Evolutionary conservation across 768 basidiomycete species (phyloP).

Genomic region (Mycena belliarum): DNA sequence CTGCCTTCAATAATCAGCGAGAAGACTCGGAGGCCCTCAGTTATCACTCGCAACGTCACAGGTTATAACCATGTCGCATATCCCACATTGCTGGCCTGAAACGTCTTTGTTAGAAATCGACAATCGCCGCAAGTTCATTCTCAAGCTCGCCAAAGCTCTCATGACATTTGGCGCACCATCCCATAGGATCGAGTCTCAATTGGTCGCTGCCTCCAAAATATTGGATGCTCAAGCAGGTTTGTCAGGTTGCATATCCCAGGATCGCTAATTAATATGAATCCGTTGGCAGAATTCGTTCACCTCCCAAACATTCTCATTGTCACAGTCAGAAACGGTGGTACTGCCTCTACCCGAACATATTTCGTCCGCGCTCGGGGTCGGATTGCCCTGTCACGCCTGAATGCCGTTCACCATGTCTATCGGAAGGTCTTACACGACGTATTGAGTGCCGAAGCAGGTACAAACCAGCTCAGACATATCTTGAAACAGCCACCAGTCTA

Average conservation of each 20-base stretch:
- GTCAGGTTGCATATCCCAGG: slow-evolving; percentile 8
- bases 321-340: slow-evolving; percentile 77
- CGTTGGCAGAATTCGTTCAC: slow-evolving; percentile 72
- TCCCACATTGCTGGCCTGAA: neutral
- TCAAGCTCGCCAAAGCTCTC: slow-evolving; percentile 84
- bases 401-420: slow-evolving; percentile 82
- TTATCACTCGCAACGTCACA: slow-evolving; percentile 41
- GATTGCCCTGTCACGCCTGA: slow-evolving; percentile 79
- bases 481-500: slow-evolving; percentile 70
- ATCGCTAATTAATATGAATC: neutral
- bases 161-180: slow-evolving; percentile 94
- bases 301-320: slow-evolving; percentile 78
- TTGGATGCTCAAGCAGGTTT: slow-evolving; percentile 72
- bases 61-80: neutral
- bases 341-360: slow-evolving; percentile 73
- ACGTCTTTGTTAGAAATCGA: slow-evolving; percentile 39
- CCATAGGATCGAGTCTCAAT: slow-evolving; percentile 88
- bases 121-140: slow-evolving; percentile 68
- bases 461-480: slow-evolving; percentile 62
- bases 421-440: slow-evolving; percentile 85
- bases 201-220: slow-evolving; percentile 75
- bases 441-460: slow-evolving; percentile 73
- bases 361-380: slow-evolving; percentile 83
- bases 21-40: slow-evolving; percentile 28
- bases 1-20: slow-evolving; percentile 10